Base-by-base conservation (phyloP, 192 early-diverging fungal genomes). In the Gryganskiella cystojenkinii region DNA sequence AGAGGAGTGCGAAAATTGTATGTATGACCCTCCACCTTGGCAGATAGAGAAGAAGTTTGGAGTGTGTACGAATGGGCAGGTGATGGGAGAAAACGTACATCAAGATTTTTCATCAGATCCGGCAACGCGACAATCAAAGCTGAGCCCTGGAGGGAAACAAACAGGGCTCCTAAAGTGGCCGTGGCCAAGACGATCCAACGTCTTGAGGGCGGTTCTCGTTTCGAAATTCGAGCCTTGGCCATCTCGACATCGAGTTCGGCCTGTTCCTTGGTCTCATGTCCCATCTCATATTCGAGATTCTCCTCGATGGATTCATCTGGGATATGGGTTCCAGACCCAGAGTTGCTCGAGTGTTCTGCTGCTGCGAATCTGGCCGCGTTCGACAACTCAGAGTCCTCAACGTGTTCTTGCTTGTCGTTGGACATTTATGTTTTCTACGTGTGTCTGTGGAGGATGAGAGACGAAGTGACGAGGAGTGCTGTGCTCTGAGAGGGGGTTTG, bases 111-210 rank as follows among this genome's bases (percentile, higher is more conserved):
- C 64, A 55, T 65, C 53, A 65, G 51, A 24, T 65, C 64, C n/a
- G 64, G 64, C 25, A 65, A 33, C 28, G 53, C 64, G 20, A 65
- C 64, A 24, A 65, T 65, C 15, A 65, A 52, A 2, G 64, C 64
- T 25, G 53, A 57, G 55, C 64, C 64, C 22, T 65, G 51, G 15
- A 65, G 64, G 10, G 64, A 65, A 5, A 65, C 64, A 11, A 65
- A 56, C 2, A 65, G 64, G 14, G 51, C 64, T 2, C 64, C 64
- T 8, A 65, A 31, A 2, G 64, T 65, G 64, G 64, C 64, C 5
- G 45, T 56, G 33, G 51, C 64, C 22, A 65, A 52, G 20, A 65
- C 64, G 31, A 65, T 55, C 64, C 51, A 65, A 19, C 64, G 49
- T 37, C 54, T 35, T 10, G 54, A 55, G 3, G 52, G 52, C 7